phyloP scores from a whole-genome alignment of 2,329 filamentous ascomycete genomes.

The Mariannaea sp. region DNA sequence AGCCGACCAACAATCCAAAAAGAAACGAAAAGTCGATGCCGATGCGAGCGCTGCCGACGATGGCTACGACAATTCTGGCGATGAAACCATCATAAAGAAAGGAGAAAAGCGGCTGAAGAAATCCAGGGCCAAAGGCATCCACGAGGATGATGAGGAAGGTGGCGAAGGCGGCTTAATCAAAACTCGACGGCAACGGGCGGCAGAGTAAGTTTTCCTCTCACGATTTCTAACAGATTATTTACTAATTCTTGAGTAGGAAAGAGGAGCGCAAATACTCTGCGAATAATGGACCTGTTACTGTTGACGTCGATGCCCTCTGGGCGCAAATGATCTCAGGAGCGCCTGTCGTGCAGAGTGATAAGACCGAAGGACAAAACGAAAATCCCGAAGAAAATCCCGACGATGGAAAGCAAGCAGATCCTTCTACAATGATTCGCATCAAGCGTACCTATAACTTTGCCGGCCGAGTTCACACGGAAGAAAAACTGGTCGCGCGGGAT shows the following conservation, averaged over 20 bases:
- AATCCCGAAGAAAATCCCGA: slow-evolving; percentile 1
- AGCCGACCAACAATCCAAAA: slow-evolving; percentile 37
- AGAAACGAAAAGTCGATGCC: slow-evolving; percentile 31
- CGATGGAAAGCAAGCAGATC: slow-evolving; percentile 26
- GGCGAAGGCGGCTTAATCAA: slow-evolving; percentile 70
- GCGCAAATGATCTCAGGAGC: slow-evolving; percentile 62
- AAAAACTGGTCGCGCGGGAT: slow-evolving; percentile 68
- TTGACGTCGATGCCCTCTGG: slow-evolving; percentile 75
- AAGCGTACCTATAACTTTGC: slow-evolving; percentile 77
- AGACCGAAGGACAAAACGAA: slow-evolving; percentile 16
- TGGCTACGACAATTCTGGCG: slow-evolving; percentile 71
- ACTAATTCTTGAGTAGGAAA: slow-evolving; percentile 48
- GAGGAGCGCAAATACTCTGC: slow-evolving; percentile 60
- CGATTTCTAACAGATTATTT: background rate
- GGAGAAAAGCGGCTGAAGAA: slow-evolving; percentile 59
- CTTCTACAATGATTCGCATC: slow-evolving; percentile 60
- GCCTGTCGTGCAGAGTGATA: slow-evolving; percentile 15
- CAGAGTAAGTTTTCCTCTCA: slow-evolving; percentile 54
- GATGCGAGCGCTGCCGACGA: slow-evolving; percentile 46
- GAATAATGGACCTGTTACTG: slow-evolving; percentile 63
- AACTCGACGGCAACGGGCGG: slow-evolving; percentile 71
- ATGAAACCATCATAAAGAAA: slow-evolving; percentile 70
- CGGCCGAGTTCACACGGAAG: slow-evolving; percentile 72
- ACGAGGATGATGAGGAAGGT: slow-evolving; percentile 57
- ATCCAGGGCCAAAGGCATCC: slow-evolving; percentile 46